Conservation (phyloP, 768 basidiomycete species). For the Trichaptum fuscoviolaceum region DNA sequence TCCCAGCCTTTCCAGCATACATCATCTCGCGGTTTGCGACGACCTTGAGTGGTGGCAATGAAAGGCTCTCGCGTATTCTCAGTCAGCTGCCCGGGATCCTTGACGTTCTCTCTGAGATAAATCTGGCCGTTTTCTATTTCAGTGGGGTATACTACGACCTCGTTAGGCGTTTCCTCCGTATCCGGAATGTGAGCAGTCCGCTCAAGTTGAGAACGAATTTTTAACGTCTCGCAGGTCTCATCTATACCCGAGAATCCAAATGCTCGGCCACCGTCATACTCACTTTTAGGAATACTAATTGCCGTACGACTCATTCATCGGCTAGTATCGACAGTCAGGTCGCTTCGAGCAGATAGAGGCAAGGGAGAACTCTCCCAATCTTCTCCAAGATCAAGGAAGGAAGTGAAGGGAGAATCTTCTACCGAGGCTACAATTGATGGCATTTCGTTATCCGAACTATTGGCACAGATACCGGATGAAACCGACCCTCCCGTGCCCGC, state of each 20-base stretch:
- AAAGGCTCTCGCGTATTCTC: constrained; percentile 27
- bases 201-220: background rate
- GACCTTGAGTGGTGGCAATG: constrained; percentile 28
- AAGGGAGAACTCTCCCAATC: constrained; percentile 13
- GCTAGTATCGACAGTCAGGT: constrained; percentile 30
- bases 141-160: constrained; percentile 76
- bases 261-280: constrained; percentile 76
- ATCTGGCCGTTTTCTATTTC: constrained; percentile 78
- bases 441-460: constrained; percentile 45
- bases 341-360: constrained; percentile 32
- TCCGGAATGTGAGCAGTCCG: constrained; percentile 52
- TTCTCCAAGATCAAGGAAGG: constrained; percentile 31
- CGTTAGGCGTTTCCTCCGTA: constrained; percentile 57
- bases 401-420: constrained; percentile 28
- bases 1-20: constrained; percentile 64
- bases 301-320: constrained; percentile 60
- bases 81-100: constrained; percentile 42
- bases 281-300: constrained; percentile 75
- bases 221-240: constrained; percentile 49
- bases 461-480: constrained; percentile 48
- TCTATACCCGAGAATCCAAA: constrained; percentile 66
- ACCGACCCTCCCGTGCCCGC: constrained; percentile 49
- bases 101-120: constrained; percentile 61
- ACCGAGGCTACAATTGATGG: constrained; percentile 47
- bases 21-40: constrained; percentile 45